These are phyloP conservation scores for Sanguinoderma infundibulare DNA, from an alignment of 1,284 basidiomycete genomes.

Conservation along the genomic window DNA sequence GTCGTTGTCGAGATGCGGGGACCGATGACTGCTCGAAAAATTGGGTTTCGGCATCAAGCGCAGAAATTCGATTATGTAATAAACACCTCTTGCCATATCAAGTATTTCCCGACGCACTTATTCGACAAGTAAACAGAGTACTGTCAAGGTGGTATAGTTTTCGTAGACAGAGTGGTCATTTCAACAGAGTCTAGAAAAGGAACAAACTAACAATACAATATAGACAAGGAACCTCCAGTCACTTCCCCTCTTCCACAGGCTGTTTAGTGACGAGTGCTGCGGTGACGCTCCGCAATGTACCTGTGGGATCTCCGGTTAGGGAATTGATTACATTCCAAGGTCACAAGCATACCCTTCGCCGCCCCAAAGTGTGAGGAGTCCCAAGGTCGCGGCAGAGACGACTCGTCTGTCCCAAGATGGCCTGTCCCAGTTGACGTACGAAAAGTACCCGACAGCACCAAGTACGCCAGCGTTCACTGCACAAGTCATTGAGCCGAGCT, in stretches of 20 bases:
- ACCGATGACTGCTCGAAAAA: constrained; percentile 20
- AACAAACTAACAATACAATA: constrained; percentile 12
- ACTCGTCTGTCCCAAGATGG: constrained; percentile 73
- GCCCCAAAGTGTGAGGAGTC: constrained; percentile 67
- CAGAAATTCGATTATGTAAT: constrained; percentile 1
- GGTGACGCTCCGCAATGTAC: constrained; percentile 22
- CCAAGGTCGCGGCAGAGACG: constrained; percentile 67
- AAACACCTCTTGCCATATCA: neutral
- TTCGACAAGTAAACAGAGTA: neutral
- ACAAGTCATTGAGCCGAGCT: neutral
- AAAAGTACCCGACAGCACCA: constrained; percentile 69
- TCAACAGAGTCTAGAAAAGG: neutral
- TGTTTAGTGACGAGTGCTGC: constrained; percentile 15
- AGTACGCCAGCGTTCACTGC: constrained; percentile 73
- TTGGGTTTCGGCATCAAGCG: constrained; percentile 23
- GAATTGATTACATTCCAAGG: neutral
- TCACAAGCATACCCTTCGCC: constrained; percentile 69
- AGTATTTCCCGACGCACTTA: neutral
- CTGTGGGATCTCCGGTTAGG: constrained; percentile 1
- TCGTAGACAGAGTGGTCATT: neutral
- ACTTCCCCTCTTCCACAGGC: neutral
- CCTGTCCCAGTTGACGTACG: constrained; percentile 72
- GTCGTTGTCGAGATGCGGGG: constrained; percentile 6
- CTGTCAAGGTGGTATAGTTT: neutral
- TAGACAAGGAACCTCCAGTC: neutral